Evolutionary conservation across 2,329 filamentous ascomycete genomes (phyloP).

Genomic region (Pestalotiopsis fici): DNA sequence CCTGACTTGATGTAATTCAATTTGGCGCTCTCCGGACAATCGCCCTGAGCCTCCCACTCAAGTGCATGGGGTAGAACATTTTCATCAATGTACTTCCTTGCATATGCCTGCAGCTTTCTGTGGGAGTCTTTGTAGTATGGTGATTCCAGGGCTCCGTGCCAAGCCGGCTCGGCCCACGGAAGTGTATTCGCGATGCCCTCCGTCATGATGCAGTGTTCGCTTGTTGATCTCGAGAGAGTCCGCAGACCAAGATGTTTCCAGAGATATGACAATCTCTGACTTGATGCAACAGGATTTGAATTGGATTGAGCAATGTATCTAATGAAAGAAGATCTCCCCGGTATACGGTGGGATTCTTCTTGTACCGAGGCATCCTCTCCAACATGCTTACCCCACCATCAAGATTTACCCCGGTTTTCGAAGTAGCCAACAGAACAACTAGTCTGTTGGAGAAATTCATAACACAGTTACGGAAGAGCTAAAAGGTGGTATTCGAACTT

Average conservation of each 20-base stretch:
- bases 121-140: conserved; percentile 66
- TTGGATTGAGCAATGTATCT: neutral
- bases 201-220: neutral
- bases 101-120: conserved; percentile 53
- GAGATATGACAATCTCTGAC: too few relatives aligned
- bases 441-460: too few relatives aligned
- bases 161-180: conserved; percentile 26
- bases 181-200: neutral
- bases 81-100: conserved; percentile 58
- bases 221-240: neutral
- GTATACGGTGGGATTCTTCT: neutral
- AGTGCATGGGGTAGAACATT: conserved; percentile 57
- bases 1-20: conserved; percentile 34
- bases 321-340: too few relatives aligned
- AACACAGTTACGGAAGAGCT: too few relatives aligned
- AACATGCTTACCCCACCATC: neutral
- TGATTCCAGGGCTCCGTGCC: conserved; percentile 21
- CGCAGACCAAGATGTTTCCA: too few relatives aligned
- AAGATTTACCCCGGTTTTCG: neutral
- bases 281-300: too few relatives aligned
- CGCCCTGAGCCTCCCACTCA: conserved; percentile 60
- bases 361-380: neutral
- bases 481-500: too few relatives aligned
- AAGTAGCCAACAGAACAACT: neutral
- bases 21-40: conserved; percentile 44